phyloP scores from a whole-genome alignment of 1,139 yeast species.

The Eremothecium coryli region DNA sequence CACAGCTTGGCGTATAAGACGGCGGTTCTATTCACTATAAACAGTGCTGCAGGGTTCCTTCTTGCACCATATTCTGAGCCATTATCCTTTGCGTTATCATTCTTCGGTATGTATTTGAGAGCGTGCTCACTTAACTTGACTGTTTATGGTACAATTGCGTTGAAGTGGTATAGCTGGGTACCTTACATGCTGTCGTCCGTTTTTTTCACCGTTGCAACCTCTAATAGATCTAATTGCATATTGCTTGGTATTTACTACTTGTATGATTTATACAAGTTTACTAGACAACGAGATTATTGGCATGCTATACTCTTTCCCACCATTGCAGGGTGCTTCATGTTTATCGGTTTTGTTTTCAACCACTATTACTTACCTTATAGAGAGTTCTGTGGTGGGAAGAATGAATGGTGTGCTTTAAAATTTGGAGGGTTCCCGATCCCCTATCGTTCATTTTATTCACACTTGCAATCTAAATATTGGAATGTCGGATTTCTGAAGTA shows the following conservation, averaged over 20 bases:
- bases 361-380: constrained; percentile 45
- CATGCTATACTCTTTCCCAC: constrained; percentile 31
- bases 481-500: constrained; percentile 68
- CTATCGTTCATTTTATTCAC: constrained; percentile 51
- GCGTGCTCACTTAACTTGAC: constrained; percentile 28
- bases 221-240: constrained; percentile 67
- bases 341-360: constrained; percentile 37
- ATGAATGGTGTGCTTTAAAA: constrained; percentile 61
- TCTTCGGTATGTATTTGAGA: constrained; percentile 49
- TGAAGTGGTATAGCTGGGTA: constrained; percentile 13
- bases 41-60: constrained; percentile 78
- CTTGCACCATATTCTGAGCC: constrained; percentile 74
- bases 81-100: constrained; percentile 53
- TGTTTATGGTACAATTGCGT: constrained; percentile 12
- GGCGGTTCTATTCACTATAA: constrained; percentile 45
- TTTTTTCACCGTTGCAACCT: constrained; percentile 46
- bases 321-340: constrained; percentile 48
- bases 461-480: constrained; percentile 80
- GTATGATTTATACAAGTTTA: constrained; percentile 40
- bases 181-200: constrained; percentile 44
- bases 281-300: constrained; percentile 12
- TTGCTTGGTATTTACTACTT: constrained; percentile 62
- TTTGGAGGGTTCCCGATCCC: constrained; percentile 31
- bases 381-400: constrained; percentile 59
- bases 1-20: constrained; percentile 20